Percentiles rank a stretch among this genome's conserved stretches.
These are phyloP conservation scores for Populus simonii DNA, from an alignment of 345 rosid species.

Conservation along the genomic window DNA sequence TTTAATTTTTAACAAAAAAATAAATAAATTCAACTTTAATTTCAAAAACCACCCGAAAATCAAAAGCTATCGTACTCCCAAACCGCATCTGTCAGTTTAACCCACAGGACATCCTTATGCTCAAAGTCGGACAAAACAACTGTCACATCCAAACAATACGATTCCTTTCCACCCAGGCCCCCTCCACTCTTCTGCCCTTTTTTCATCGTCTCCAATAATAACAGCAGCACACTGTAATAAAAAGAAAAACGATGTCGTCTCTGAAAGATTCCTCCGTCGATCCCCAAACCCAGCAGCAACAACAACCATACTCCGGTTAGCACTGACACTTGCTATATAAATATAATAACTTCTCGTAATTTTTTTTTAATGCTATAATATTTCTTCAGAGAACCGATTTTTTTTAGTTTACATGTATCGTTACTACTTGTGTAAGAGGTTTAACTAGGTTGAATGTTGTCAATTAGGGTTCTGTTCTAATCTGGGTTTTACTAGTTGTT, in stretches of 20 bases:
- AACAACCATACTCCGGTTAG: conserved; percentile 3
- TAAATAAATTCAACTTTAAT: too few relatives aligned
- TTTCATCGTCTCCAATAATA: background rate
- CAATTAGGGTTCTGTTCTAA: background rate
- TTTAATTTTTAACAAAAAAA: too few relatives aligned
- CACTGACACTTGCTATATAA: background rate
- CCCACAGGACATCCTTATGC: too few relatives aligned
- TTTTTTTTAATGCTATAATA: background rate
- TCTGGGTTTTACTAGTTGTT: background rate
- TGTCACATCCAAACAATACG: background rate
- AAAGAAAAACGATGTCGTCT: conserved; percentile 12
- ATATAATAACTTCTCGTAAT: background rate
- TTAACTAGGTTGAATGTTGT: background rate
- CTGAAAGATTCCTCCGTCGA: background rate
- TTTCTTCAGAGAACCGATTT: background rate
- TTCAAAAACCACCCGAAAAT: too few relatives aligned
- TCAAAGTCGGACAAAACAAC: background rate
- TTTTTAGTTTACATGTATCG: background rate
- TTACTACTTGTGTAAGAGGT: background rate
- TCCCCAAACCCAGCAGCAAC: background rate
- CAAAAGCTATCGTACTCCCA: too few relatives aligned
- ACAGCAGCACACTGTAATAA: background rate
- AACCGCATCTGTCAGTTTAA: too few relatives aligned
- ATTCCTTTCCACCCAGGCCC: background rate
- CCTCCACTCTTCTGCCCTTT: background rate